Conservation (phyloP, 2,329 filamentous ascomycete species). For the Ceratocystiopsis brevicomis region DNA sequence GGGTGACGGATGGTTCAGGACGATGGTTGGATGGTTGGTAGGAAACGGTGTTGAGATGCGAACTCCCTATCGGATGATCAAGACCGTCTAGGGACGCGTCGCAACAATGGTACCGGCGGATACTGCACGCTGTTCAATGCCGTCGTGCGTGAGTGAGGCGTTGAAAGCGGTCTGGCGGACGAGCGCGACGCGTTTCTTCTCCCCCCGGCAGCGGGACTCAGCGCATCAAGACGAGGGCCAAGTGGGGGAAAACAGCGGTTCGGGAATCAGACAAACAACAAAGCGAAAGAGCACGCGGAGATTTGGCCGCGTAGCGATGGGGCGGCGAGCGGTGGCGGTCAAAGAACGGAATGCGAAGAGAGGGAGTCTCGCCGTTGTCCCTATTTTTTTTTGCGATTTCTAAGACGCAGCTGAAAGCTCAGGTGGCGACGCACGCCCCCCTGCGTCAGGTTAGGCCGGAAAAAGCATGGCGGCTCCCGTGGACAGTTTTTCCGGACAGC, state of each 20-base stretch:
- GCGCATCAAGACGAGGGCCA: conserved; percentile 6
- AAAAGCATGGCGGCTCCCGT: background rate
- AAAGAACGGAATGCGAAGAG: background rate
- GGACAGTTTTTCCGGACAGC: background rate
- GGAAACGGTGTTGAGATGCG: no score
- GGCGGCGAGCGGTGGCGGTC: background rate
- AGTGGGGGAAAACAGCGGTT: background rate
- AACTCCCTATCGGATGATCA: no score
- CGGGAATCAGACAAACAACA: background rate
- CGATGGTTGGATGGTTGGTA: no score
- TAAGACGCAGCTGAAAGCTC: conserved; percentile 6
- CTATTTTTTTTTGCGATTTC: conserved; percentile 1
- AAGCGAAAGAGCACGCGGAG: background rate
- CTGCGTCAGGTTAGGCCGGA: conserved; percentile 2
- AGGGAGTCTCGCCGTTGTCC: conserved; percentile 4
- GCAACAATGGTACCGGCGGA: no score
- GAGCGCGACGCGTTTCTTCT: conserved; percentile 9
- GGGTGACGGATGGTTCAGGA: no score
- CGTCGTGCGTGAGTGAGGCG: background rate
- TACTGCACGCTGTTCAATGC: no score
- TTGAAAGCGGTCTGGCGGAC: conserved; percentile 3
- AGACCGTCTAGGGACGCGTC: no score
- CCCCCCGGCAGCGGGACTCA: conserved; percentile 4
- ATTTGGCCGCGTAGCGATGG: background rate
- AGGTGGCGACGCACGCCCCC: conserved; percentile 3